These are phyloP conservation scores for Fusarium acutatum DNA, from an alignment of 2,329 filamentous ascomycete genomes.

Conservation along the genomic window DNA sequence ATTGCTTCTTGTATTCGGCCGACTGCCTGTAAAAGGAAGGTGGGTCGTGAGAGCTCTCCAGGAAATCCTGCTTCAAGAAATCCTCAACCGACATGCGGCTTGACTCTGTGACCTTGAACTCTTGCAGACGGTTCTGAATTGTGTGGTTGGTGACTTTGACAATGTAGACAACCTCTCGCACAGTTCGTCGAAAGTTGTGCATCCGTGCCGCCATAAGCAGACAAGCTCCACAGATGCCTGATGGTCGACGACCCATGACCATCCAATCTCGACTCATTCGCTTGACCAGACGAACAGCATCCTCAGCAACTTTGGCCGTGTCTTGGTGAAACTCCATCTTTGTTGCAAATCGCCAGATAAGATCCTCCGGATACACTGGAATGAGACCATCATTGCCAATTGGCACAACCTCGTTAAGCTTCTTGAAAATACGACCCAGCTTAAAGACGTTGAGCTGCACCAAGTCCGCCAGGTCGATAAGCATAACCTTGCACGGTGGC, in stretches of 20 bases:
- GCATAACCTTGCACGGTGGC: conserved; percentile 83
- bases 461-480: conserved; percentile 94
- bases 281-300: conserved; percentile 86
- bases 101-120: conserved; percentile 88
- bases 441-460: conserved; percentile 88
- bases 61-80: conserved; percentile 75
- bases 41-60: conserved; percentile 81
- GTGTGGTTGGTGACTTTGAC: conserved; percentile 96
- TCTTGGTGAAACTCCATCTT: conserved; percentile 90
- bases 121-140: conserved; percentile 87
- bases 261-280: conserved; percentile 99
- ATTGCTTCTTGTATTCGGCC: conserved; percentile 65
- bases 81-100: conserved; percentile 88
- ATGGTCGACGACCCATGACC: conserved; percentile 90
- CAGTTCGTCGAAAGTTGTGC: conserved; percentile 95
- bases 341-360: conserved; percentile 90
- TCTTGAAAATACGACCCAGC: conserved; percentile 89
- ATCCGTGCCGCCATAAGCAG: conserved; percentile 95
- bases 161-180: conserved; percentile 96
- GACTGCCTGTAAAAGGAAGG: conserved; percentile 80
- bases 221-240: conserved; percentile 92
- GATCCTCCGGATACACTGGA: conserved; percentile 84
- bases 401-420: conserved; percentile 75
- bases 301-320: conserved; percentile 84
- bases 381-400: conserved; percentile 71